Evolutionary conservation across 139 green algal species (phyloP).

Genomic region (Coccomyxa sp.): DNA sequence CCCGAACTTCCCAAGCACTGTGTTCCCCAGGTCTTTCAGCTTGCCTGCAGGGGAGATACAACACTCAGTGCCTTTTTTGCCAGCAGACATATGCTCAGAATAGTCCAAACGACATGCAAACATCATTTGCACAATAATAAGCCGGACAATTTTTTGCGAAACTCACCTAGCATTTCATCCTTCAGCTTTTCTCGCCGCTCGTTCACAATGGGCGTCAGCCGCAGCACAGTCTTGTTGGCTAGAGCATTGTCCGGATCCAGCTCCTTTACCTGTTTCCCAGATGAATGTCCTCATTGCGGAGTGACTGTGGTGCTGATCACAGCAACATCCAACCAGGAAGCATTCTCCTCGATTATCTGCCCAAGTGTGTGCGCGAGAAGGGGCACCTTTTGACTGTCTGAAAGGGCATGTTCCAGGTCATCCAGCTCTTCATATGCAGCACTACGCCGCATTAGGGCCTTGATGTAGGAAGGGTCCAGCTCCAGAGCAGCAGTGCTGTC

Average conservation of each 20-base stretch:
- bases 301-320: not conserved
- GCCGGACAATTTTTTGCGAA: not conserved
- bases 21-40: conserved; percentile 96
- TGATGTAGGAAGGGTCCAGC: conserved; percentile 57
- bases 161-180: conserved; percentile 71
- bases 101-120: not conserved
- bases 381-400: conserved; percentile 56
- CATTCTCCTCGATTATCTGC: not conserved
- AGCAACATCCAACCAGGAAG: not conserved
- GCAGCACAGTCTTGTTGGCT: conserved; percentile 31
- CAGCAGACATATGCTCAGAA: not conserved
- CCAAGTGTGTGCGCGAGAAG: not conserved
- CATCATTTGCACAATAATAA: not conserved
- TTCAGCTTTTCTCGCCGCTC: conserved; percentile 90
- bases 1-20: conserved; percentile 93
- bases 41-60: conserved; percentile 55
- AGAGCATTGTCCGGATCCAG: conserved; percentile 55
- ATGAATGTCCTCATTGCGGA: too few relatives aligned
- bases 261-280: conserved; percentile 49
- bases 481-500: conserved; percentile 52
- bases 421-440: conserved; percentile 75
- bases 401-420: conserved; percentile 75
- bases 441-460: conserved; percentile 71
- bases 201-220: conserved; percentile 72
- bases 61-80: not conserved